Evolutionary conservation across 2,329 filamentous ascomycete species (phyloP).

Genomic region (Fusarium duplospermum): DNA sequence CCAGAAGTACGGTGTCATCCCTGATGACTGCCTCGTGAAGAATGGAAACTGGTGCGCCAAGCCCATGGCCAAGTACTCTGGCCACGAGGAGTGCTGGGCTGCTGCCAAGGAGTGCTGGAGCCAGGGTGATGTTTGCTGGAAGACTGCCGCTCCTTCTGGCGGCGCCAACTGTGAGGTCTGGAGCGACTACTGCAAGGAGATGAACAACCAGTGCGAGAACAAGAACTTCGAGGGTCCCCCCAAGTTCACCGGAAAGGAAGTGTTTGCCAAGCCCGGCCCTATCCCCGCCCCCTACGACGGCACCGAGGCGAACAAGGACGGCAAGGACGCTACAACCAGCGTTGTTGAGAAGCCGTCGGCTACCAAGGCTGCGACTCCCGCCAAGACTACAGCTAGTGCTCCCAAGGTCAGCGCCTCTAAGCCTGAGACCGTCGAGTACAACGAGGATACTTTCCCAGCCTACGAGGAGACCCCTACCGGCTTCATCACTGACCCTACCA

Average conservation of each 20-base stretch:
- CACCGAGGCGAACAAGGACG: conserved; percentile 24
- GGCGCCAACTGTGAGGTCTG: conserved; percentile 69
- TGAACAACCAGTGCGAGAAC: conserved; percentile 57
- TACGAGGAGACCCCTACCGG: conserved; percentile 27
- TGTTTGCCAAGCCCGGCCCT: conserved; percentile 46
- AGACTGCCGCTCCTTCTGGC: conserved; percentile 68
- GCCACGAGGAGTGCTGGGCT: conserved; percentile 70
- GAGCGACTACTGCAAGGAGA: conserved; percentile 69
- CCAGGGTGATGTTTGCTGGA: conserved; percentile 71
- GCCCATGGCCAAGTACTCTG: conserved; percentile 67
- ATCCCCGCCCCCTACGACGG: conserved; percentile 49
- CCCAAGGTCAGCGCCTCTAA: conserved; percentile 14
- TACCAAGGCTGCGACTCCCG: conserved; percentile 7
- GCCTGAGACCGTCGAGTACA: conserved; percentile 21
- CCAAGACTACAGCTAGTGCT: conserved; percentile 16
- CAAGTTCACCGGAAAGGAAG: conserved; percentile 51
- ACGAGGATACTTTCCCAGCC: conserved; percentile 7
- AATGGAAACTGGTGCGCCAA: conserved; percentile 80
- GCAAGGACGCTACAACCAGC: conserved; percentile 23
- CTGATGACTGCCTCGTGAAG: conserved; percentile 67
- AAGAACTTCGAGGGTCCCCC: conserved; percentile 62
- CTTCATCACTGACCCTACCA: conserved; percentile 8
- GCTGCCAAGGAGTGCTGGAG: conserved; percentile 66
- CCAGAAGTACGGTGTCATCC: conserved; percentile 61
- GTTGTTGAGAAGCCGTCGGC: conserved; percentile 3